phyloP scores from a whole-genome alignment of 1,139 yeast species.

The Protomyces inouyei region DNA sequence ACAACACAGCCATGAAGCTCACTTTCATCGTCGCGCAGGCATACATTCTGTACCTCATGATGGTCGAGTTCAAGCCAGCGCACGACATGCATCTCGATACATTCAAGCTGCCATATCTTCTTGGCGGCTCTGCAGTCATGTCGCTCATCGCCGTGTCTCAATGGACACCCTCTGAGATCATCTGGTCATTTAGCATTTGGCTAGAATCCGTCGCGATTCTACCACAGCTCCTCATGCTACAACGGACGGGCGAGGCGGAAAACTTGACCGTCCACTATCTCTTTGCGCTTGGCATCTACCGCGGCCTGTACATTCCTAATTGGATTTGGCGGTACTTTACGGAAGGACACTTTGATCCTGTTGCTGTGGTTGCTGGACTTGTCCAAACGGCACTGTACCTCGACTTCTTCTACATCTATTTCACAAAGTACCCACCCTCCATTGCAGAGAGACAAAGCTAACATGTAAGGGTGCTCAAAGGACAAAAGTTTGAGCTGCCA shows the following conservation, averaged over 20 bases:
- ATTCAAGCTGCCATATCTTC: constrained; percentile 67
- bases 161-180: constrained; percentile 43
- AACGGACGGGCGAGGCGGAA: constrained; percentile 84
- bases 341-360: constrained; percentile 63
- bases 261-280: constrained; percentile 85
- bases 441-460: background rate
- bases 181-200: constrained; percentile 80
- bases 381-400: constrained; percentile 83
- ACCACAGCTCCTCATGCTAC: constrained; percentile 87
- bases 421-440: constrained; percentile 45
- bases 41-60: constrained; percentile 72
- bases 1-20: constrained; percentile 75
- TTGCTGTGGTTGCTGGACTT: constrained; percentile 73
- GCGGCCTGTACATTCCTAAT: constrained; percentile 85
- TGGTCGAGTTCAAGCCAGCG: constrained; percentile 51
- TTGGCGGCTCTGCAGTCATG: constrained; percentile 58
- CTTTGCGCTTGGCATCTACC: constrained; percentile 83
- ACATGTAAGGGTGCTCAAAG: constrained; percentile 57
- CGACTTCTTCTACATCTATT: constrained; percentile 90
- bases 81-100: constrained; percentile 64
- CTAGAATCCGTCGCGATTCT: constrained; percentile 84
- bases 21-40: constrained; percentile 70
- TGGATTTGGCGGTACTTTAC: constrained; percentile 83
- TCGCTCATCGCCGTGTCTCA: constrained; percentile 64
- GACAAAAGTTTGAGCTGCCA: constrained; percentile 75